These are phyloP conservation scores for Triangularia setosa DNA, from an alignment of 2,329 filamentous ascomycete genomes.

Conservation along the genomic window DNA sequence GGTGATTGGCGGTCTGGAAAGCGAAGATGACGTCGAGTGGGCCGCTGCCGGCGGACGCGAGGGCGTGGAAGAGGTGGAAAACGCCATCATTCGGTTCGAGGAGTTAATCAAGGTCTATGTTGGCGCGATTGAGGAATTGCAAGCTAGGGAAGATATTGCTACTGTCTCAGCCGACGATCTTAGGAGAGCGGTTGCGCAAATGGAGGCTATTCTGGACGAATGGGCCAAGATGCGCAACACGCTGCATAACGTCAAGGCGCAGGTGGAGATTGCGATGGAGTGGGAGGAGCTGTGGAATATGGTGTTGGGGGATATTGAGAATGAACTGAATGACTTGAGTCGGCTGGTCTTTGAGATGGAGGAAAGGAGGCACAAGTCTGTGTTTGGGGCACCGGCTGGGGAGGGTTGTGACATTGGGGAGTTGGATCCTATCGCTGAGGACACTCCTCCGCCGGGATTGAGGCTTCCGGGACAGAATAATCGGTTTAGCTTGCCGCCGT, in stretches of 20 bases:
- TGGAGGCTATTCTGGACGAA: conserved; percentile 79
- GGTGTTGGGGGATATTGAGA: conserved; percentile 87
- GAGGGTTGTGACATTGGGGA: conserved; percentile 78
- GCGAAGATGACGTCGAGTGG: conserved; percentile 98
- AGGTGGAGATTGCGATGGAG: conserved; percentile 97
- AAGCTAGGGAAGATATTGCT: conserved; percentile 71
- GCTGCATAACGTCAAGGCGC: conserved; percentile 74
- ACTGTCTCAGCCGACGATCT: conserved; percentile 69
- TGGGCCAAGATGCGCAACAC: conserved; percentile 80
- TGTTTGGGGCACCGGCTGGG: conserved; percentile 58
- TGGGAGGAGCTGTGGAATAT: conserved; percentile 97
- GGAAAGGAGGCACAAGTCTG: conserved; percentile 80
- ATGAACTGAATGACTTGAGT: conserved; percentile 60
- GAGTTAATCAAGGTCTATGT: conserved; percentile 89
- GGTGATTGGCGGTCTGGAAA: conserved; percentile 82
- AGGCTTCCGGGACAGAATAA: conserved; percentile 53
- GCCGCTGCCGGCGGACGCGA: conserved; percentile 82
- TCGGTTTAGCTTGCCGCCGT: conserved; percentile 64
- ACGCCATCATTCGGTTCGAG: conserved; percentile 78
- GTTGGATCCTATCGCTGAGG: conserved; percentile 88
- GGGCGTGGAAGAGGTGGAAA: conserved; percentile 69
- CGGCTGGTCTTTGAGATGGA: conserved; percentile 96
- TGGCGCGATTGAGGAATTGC: conserved; percentile 86
- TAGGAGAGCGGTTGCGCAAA: conserved; percentile 72
- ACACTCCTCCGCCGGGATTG: conserved; percentile 59